Conservation (phyloP, 2,329 filamentous ascomycete species). For the Xylaria multiplex region DNA sequence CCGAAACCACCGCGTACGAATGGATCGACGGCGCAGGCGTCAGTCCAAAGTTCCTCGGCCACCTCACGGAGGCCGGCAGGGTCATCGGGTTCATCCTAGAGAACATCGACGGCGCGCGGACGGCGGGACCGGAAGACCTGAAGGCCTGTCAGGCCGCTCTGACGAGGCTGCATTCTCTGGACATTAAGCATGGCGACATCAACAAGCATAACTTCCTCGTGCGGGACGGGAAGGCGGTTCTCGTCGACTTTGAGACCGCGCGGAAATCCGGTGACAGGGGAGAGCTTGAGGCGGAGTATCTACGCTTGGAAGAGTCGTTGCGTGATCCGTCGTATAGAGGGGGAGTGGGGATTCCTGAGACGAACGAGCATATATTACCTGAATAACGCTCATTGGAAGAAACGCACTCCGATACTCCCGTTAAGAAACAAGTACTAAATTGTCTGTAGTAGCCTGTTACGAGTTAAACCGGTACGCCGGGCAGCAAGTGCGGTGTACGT, state of each 20-base stretch:
- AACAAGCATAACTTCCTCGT: constrained; percentile 49
- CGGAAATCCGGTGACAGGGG: constrained; percentile 16
- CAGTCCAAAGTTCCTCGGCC: constrained; percentile 44
- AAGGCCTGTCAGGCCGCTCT: constrained; percentile 44
- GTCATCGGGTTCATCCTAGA: constrained; percentile 50
- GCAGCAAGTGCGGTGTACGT: no score
- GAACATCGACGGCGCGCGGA: constrained; percentile 42
- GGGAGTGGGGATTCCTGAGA: constrained; percentile 8
- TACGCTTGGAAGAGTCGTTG: constrained; percentile 11
- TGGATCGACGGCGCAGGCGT: constrained; percentile 42
- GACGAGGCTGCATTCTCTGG: constrained; percentile 49
- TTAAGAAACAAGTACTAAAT: no score
- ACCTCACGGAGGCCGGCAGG: constrained; percentile 47
- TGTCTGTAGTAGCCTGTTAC: no score
- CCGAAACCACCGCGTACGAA: constrained; percentile 42
- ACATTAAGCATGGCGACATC: constrained; percentile 52
- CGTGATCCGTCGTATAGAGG: constrained; percentile 20
- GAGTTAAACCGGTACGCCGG: no score
- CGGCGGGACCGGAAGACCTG: constrained; percentile 47
- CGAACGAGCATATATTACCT: constrained; percentile 1
- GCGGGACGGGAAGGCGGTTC: constrained; percentile 36
- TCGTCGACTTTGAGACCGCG: constrained; percentile 50
- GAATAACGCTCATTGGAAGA: no score
- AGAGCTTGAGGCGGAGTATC: constrained; percentile 27
- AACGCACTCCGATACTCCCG: no score